Evolutionary conservation across 192 early-diverging fungal genomes (phyloP), one percentile per base, ranked within the genome.

Genomic region (Backusella tarrabulga): DNA sequence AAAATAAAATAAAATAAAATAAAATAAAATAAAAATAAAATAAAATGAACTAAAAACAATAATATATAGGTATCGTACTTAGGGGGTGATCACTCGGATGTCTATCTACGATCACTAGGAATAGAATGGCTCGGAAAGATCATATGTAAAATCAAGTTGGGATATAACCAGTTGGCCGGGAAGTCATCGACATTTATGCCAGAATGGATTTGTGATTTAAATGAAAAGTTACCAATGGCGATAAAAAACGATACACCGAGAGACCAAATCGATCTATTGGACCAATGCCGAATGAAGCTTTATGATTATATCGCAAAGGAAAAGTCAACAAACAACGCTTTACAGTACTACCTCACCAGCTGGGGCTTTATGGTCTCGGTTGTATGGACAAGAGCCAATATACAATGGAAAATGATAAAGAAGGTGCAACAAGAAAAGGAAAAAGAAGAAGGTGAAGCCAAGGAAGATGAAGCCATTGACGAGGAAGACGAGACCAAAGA

Each of bases 51-150:
- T 2, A 66, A 67, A 34, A 63, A 70, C 5, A 0, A 3, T 36
- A 8, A 82, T 17, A 52, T 6, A 34, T 77, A 88, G 88, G 74
- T 89, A n/a, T 88, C 87, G 29, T 82, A 85, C 54, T 74, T 92
- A 8, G 92, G 92, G 36, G 91, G 92, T 56, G 81, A 90, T 4
- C 88, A 89, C 69, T 73, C 90, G 0, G 91, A 92, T 32, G 79
- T 80, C 17, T 76, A 82, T 12, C 77, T 91, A 12, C 87, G 86
- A 50, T 79, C 79, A 5, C 78, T 93, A 77, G 90, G 91, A 14
- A 86, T 93, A 6, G 92, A 95, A 36, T 85, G 84, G 68, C 76
- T 91, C 0, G 93, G 92, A 0, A 83, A 77, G 0, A 87, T 93
- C 29, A 88, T 89, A 3, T 85, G 90, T 23, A 74, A 42, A 9